Base-by-base conservation (phyloP, 2,329 filamentous ascomycete species). In the Rhinocladiella similis region DNA sequence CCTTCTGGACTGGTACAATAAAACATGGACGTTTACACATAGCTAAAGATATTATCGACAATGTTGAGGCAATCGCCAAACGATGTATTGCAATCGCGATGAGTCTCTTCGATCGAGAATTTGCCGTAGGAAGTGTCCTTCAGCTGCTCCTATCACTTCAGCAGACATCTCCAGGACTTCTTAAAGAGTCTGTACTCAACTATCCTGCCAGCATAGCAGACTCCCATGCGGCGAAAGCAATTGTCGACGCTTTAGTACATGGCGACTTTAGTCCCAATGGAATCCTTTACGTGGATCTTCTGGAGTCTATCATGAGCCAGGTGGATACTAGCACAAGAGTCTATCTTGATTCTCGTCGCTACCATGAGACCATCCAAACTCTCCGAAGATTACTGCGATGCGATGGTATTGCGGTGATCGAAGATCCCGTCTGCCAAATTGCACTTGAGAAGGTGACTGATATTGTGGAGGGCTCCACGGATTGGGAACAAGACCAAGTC, bases 391-490 rank as follows among this genome's bases (percentile, higher is more conserved):
- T 66, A 1, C 50, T 65, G 6, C 53, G 58, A 13, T 65, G 61
- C 38, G 50, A 57, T 9, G 64, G 63, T 5, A 53, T 54, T 19
- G 60, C 64, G 4, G 58, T 54, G 35, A 54, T 65, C 29, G 64
- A 65, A 38, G 63, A 66, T 54, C 53, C 54, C 65, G 33, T 63
- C 62, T 56, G 71, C 70, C 19, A 76, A 71, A 62, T 67, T 62
- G 20, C 54, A 14, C 60, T 66, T 10, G 70, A 76, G 55, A 65
- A 75, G 47, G 72, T 72, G 4, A 69, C 69, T 36, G 72, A 73
- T 12, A 70, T 76, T 35, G 63, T 73, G 9, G 72, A 74, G 49
- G 71, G 74, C 53, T 75, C 73, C 57, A 69, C 70, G 33, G 76
- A 77, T 55, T 67, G 77, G 19, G 56, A 61, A 16, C 66, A 71